Base-by-base conservation (phyloP, 2,329 filamentous ascomycete genomes). In the Triangularia setosa region DNA sequence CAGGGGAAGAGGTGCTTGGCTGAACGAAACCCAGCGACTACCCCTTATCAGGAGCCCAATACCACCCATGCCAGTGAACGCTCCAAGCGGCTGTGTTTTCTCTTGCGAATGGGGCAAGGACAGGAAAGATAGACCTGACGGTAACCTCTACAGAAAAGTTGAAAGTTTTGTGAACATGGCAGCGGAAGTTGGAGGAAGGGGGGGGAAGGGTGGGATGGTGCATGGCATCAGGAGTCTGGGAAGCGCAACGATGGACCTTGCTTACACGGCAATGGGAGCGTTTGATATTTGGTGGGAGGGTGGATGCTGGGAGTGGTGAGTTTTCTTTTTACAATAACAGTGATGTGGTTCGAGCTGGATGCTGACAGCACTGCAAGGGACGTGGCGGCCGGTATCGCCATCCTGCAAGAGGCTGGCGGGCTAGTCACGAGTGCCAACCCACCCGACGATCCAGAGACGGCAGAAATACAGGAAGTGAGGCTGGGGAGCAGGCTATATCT, bases 261-360 rank as follows among this genome's bases (percentile, higher is more conserved):
- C 89, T 0, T 93, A 92, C 73, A 85, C 86, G 9, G 90, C 90
- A 12, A 90, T 90, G 83, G 90, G 90, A 0, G 81, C 86, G 0
- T 88, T 92, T 69, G 90, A 93, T 75, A 91, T 92, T 11, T 92
- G 90, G 90, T 93, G 90, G 90, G 90, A 93, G 73, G 90, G 89
- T 2, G 90, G 90, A 0, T 92, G 89, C 71, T 92, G 90, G 90
- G 90, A 92, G 75, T 93, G 90, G 87, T 88, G 70, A 68, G 81
- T 74, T 52, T 48, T 14, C n/a, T n/a, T 35, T 25, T 21, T 11
- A 9, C 27, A 28, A 48, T 8, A 9, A 9, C n/a, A n/a, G n/a
- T 48, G 7, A 9, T 48, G 40, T 40, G 5, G 33, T 40, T 40
- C 11, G n/a, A 40, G 4, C 33, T 40, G 33, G 33, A 1, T 35